Evolutionary conservation across 1,284 basidiomycete species (phyloP).

Genomic region (Wolfiporia cocos): DNA sequence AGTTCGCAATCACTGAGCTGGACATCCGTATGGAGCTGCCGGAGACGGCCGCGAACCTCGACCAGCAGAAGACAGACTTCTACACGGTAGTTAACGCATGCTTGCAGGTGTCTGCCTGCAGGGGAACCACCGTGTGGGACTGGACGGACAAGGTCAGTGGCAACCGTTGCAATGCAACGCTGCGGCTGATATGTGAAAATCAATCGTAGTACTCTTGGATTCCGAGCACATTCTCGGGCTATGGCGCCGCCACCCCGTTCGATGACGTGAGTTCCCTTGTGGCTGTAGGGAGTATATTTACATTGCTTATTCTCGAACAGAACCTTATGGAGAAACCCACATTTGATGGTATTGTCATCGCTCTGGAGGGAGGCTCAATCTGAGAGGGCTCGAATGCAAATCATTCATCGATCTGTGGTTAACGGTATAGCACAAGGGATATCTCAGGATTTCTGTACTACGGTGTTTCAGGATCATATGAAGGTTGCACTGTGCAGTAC

Average conservation of each 20-base stretch:
- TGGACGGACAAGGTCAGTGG: conserved; percentile 33
- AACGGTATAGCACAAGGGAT: too few relatives aligned
- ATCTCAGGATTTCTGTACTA: too few relatives aligned
- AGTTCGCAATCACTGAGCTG: conserved; percentile 50
- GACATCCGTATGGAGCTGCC: conserved; percentile 49
- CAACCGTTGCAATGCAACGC: neutral
- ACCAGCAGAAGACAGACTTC: conserved; percentile 45
- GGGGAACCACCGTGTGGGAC: conserved; percentile 47
- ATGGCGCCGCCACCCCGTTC: conserved; percentile 30
- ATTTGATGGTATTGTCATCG: conserved; percentile 14
- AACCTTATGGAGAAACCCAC: conserved; percentile 13
- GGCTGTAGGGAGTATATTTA: neutral
- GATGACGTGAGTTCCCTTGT: conserved; percentile 20
- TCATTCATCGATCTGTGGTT: too few relatives aligned
- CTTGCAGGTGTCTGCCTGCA: conserved; percentile 33
- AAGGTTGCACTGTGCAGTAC: too few relatives aligned
- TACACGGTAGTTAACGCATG: conserved; percentile 39
- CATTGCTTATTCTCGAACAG: conserved; percentile 1
- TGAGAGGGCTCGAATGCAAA: too few relatives aligned
- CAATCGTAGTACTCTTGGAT: conserved; percentile 28
- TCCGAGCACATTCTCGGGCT: conserved; percentile 27
- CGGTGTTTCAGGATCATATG: too few relatives aligned
- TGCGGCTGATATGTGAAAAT: conserved; percentile 4
- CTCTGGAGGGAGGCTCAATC: conserved; percentile 6
- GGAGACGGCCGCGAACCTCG: conserved; percentile 35